Base-by-base conservation (phyloP, 225 moss, liverwort and hornwort genomes). In the Polytrichum formosum region DNA sequence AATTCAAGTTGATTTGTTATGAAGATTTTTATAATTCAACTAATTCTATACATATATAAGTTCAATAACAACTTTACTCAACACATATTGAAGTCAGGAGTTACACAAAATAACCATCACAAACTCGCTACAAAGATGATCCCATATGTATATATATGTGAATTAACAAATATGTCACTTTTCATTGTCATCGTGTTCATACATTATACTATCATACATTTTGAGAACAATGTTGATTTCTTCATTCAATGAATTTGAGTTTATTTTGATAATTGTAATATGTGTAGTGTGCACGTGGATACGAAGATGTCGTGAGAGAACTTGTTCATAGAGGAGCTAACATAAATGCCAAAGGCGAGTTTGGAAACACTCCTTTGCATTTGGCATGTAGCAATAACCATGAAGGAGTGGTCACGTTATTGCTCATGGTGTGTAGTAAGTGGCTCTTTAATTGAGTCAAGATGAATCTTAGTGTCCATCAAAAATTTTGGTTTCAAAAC, bases 311-410 rank as follows among this genome's bases (percentile, higher is more conserved):
- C 63, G 90, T 70, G 9, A 61, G 76, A 67, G 75, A 72, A 10
- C 70, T 95, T 65, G 10, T 95, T 22, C 77, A 46, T 6, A 77
- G 56, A 1, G 91, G 90, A 9, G 91, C 82, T 37, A 61, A 88
- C 56, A 83, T 88, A 25, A 88, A 93, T 68, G 83, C 82, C 26
- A 74, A 79, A 63, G 95, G 93, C 21, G 91, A 95, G 63, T 95
- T 65, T 71, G 84, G 83, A 71, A 95, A 88, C 53, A 93, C 91
- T 28, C 91, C 95, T n/a, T 2, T 95, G 30, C 95, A 95, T 72
- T 72, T 95, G 27, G 93, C 92, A 67, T 93, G 86, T 7, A 88
- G 93, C 77, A 90, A 79, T 63, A 82, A 81, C 70, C 86, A 88
- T 10, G 70, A 79, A 19, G 73, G 62, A 62, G 82, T 88, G 74